A percentile compares a stretch with the other conserved stretches of the same genome.
phyloP scores from a whole-genome alignment of 352 stramenopile genomes.

The Globisporangium canariense region DNA sequence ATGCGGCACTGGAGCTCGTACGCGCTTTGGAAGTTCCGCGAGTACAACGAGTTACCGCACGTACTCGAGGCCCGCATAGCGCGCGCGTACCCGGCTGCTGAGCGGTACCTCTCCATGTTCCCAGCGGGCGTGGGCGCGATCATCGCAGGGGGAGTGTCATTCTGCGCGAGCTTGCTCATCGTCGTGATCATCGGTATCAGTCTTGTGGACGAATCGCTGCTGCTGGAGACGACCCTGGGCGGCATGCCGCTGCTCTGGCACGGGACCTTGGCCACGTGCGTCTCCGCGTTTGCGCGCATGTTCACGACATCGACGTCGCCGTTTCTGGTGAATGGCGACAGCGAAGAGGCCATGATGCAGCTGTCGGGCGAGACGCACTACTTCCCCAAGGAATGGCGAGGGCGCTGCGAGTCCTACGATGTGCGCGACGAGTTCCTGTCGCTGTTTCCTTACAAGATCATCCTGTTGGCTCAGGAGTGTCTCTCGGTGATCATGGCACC shows the following conservation, averaged over 20 bases:
- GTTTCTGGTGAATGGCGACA: conserved; percentile 73
- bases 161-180: conserved; percentile 95
- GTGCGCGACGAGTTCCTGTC: conserved; percentile 85
- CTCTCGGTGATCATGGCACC: conserved; percentile 93
- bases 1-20: conserved; percentile 92
- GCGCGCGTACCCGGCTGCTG: conserved; percentile 89
- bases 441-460: conserved; percentile 94
- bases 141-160: conserved; percentile 91
- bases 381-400: conserved; percentile 93
- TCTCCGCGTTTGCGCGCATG: conserved; percentile 79
- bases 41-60: conserved; percentile 99
- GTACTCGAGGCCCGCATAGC: conserved; percentile 92
- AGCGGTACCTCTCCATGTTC: conserved; percentile 95
- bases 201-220: conserved; percentile 93
- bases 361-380: conserved; percentile 94
- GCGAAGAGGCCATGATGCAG: conserved; percentile 82
- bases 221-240: conserved; percentile 94
- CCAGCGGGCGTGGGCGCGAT: conserved; percentile 85
- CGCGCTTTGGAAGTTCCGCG: conserved; percentile 91
- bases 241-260: conserved; percentile 97
- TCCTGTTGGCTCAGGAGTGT: conserved; percentile 93
- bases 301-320: conserved; percentile 72
- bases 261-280: conserved; percentile 86
- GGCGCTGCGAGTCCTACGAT: conserved; percentile 81
- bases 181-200: conserved; percentile 92